Evolutionary conservation across 2,329 filamentous ascomycete species (phyloP).

Genomic region (Calonectria honghensis): DNA sequence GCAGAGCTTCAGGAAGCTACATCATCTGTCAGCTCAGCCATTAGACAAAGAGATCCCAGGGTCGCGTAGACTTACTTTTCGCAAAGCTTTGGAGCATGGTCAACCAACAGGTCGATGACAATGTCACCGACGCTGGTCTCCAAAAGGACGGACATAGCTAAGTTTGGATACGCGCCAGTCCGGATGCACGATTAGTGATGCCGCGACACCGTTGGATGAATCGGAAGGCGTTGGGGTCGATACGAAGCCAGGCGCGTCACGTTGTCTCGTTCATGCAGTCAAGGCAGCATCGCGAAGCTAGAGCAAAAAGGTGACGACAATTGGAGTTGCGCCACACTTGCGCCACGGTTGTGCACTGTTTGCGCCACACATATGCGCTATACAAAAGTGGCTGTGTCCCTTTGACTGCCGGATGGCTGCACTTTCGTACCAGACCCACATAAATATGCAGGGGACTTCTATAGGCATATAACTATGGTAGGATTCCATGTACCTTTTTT

Average conservation of each 20-base stretch:
- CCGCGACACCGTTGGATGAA: slow-evolving; percentile 13
- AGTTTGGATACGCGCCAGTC: too few species aligned
- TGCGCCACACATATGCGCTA: too few species aligned
- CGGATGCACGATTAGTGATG: neutral
- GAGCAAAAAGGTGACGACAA: slow-evolving; percentile 32
- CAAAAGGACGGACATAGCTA: slow-evolving; percentile 89
- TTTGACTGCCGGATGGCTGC: too few species aligned
- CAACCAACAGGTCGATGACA: slow-evolving; percentile 92
- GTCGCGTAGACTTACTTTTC: slow-evolving; percentile 85
- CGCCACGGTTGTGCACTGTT: neutral
- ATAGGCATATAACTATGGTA: too few species aligned
- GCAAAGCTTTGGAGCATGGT: slow-evolving; percentile 92
- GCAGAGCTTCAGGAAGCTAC: slow-evolving; percentile 97
- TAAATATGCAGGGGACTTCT: too few species aligned
- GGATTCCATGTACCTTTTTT: too few species aligned
- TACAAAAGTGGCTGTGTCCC: neutral
- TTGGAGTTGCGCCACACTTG: slow-evolving; percentile 28
- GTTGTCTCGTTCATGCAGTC: slow-evolving; percentile 28
- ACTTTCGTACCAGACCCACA: too few species aligned
- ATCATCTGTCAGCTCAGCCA: slow-evolving; percentile 63
- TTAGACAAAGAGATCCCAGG: slow-evolving; percentile 39
- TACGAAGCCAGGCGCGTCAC: slow-evolving; percentile 21
- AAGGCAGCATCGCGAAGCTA: slow-evolving; percentile 22
- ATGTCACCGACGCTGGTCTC: slow-evolving; percentile 96
- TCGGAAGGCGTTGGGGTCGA: slow-evolving; percentile 11